Base-by-base conservation (phyloP, 208 protist genomes). In the Jaenimonas drosophilae region DNA sequence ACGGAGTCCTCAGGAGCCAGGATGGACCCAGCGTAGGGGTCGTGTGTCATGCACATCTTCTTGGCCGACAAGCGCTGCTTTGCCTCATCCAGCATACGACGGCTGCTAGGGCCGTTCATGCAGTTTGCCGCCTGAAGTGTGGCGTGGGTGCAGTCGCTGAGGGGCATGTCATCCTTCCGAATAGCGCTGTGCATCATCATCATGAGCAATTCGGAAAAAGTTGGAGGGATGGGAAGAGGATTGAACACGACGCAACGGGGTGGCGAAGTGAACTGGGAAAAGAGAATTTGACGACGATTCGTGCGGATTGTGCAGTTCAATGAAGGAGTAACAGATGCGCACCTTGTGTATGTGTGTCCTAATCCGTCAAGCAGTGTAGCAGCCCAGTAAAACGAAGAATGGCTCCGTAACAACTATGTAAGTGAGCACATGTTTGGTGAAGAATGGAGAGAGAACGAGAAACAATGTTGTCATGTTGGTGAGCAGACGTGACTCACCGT, bases 121-220 rank as follows among this genome's bases (percentile, higher is more conserved):
- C n/a, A n/a, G n/a, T n/a, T n/a, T n/a, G n/a, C n/a, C n/a, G n/a
- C n/a, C 57, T 88, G 79, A 16, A 77, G 54, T 24, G 41, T 64
- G 41, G 68, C 74, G 16, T 64, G 40, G 26, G 75, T 84, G 56
- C 79, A 88, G 57, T 88, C 79, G 11, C 62, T 24, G 23, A 88
- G 63, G 12, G 72, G 69, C 25, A 49, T 46, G 39, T 28, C 25
- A 33, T 19, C 54, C 54, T 14, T 37, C 25, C 51, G 19, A 21
- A 21, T n/a, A 19, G 12, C 38, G 26, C 25, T 21, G 36, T 42
- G 41, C 49, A 68, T 62, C 20, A 14, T 45, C 21, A 25, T 1
- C 1, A 16, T 29, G 26, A 16, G 29, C n/a, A 32, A 24, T 34
- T n/a, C n/a, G n/a, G n/a, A n/a, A n/a, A n/a, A n/a, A n/a, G n/a